Evolutionary conservation across 2,329 filamentous ascomycete species (phyloP), one percentile per base, ranked within the genome.

Genomic region (Hypoxylon sp.): DNA sequence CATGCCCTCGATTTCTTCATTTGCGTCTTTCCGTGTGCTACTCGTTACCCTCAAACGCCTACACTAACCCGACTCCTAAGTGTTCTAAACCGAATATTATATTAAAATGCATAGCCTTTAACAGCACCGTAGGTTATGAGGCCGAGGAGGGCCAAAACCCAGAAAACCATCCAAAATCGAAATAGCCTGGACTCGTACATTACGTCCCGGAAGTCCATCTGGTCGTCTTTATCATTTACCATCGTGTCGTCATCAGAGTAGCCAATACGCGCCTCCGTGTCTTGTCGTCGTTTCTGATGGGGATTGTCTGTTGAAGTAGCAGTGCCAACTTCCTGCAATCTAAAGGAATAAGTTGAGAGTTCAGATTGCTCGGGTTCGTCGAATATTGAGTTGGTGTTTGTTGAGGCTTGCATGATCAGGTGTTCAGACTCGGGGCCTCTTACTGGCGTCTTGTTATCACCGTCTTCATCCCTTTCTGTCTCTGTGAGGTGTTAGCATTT

Each of bases 211-310:
- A 51, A 15, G 7, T 36, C 11, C 13, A 26, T 25, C n/a, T 19
- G 13, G 11, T 13, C 16, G 19, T 29, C 4, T n/a, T n/a, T n/a
- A 9, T 11, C 35, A 4, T 11, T 8, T 5, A 4, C 27, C 2
- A 11, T 40, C 7, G 8, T 13, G 20, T n/a, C 5, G 4, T 12
- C 13, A 16, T 23, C 17, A 6, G 15, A 6, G 7, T 31, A 8
- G 4, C 29, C 44, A 16, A 41, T 12, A 7, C 35, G 44, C n/a
- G 21, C 20, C 27, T 51, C 40, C 5, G 40, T 44, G 17, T 40
- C 47, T 11, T 34, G 20, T 16, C 32, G 34, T 20, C 15, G 34
- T 15, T 27, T 17, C 6, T 7, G 20, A 4, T 8, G 13, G 20
- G 9, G 3, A 2, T 35, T 12, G 11, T 17, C 13, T n/a, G 8